Evolutionary conservation across 106 monocot species (phyloP), one percentile per base, ranked within the genome.

Genomic region (Triglochin maritima): DNA sequence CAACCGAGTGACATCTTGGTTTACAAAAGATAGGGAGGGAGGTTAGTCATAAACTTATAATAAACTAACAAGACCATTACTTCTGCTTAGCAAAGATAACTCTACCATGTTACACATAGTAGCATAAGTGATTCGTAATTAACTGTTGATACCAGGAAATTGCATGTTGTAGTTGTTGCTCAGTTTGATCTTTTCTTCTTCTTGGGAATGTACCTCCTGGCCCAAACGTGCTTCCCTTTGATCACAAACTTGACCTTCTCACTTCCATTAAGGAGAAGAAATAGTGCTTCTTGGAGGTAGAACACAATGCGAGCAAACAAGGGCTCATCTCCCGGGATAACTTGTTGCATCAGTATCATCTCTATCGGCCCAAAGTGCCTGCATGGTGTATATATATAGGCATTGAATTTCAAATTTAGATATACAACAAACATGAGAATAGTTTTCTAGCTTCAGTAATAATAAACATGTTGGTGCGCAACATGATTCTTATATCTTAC

Each of bases 201-300:
- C 76, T 69, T 76, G 5, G 71, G 72, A 48, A 73, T 47, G 52
- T 74, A 79, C 10, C 63, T 58, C 46, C 79, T 63, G 6, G 70
- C 79, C 79, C 79, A 79, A 11, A 74, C 74, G 45, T 79, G 79
- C 59, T 50, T 79, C 45, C 74, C 79, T 58, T 69, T 63, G 11
- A 73, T 70, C n/a, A 74, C 56, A 59, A 79, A 79, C 65, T 79
- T 79, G 5, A 50, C 70, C 44, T 69, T 79, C 15, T 57, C 74
- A 43, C 49, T 74, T 0, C 79, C 79, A 57, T 65, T 52, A 16
- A 79, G 63, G 47, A 79, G 46, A 1, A 41, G 41, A n/a, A 70
- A 44, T 16, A 74, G 56, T 17, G 59, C 69, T 4, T 45, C 69
- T 57, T 68, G 69, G 3, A 16, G 13, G 5, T 50, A 6, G 58